Base-by-base conservation (phyloP, 2,329 filamentous ascomycete genomes). In the Clarireedia sp. region DNA sequence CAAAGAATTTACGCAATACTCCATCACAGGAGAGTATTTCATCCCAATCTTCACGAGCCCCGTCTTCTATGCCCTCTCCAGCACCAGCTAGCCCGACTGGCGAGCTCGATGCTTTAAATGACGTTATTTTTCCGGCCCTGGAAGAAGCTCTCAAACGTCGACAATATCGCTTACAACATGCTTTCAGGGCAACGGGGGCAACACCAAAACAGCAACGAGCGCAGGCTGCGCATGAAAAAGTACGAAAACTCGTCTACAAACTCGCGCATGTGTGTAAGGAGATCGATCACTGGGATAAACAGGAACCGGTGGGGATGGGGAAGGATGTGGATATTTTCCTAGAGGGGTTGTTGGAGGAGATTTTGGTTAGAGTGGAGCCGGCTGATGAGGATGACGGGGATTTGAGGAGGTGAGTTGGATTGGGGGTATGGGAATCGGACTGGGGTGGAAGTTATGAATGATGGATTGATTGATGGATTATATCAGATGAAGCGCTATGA, bases 341-440 rank as follows among this genome's bases (percentile, higher is more conserved):
- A 7, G 94, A 99, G 70, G 92, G 91, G 0, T 81, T 97, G 60
- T 74, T 99, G 36, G 94, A 99, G 70, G 94, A 99, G 75, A 86
- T 99, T 23, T 74, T 99, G 21, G 90, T 96, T 37, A 76, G 94
- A 55, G 89, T 97, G 14, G 92, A 97, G 73, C 89, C 91, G 3
- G 77, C 90, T 59, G 81, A 83, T 62, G 67, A 70, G 53, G 67
- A 68, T 33, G 64, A 66, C 12, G 29, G 29, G 29, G 29, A 65
- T 55, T 60, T 63, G 12, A 57, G 48, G 58, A 47, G 61, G 61
- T 63, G 59, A 61, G 36, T 54, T 56, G 50, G n/a, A n/a, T n/a
- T n/a, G n/a, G n/a, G 33, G 17, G 24, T 26, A 7, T 6, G 24
- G 33, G 17, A 33, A 33, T 54, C 33, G 29, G 29, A 33, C 3